Evolutionary conservation across 139 green algal species (phyloP).

Genomic region (Coelastrella sp.): DNA sequence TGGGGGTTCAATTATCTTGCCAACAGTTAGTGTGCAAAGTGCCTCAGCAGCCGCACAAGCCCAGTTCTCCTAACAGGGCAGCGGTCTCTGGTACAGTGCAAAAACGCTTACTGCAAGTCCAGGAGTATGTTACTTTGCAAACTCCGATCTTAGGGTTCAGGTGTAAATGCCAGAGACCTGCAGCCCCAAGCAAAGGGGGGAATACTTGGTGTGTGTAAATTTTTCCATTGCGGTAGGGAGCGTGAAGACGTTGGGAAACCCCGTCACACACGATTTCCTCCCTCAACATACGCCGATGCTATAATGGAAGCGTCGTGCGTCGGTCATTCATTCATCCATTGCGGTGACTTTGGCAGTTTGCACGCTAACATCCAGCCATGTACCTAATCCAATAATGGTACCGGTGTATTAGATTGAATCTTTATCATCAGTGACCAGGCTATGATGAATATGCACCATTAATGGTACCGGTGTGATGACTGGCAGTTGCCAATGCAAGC

Average conservation of each 20-base stretch:
- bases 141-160: not conserved
- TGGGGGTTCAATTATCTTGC: not conserved
- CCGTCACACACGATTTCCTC: too few relatives aligned
- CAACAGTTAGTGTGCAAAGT: not conserved
- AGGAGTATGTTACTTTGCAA: not conserved
- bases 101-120: not conserved
- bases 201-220: not conserved
- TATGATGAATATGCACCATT: too few relatives aligned
- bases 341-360: not conserved
- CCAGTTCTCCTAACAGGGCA: not conserved
- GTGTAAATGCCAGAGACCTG: not conserved
- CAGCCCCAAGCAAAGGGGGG: not conserved
- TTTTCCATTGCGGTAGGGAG: not conserved
- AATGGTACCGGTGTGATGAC: too few relatives aligned
- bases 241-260: too few relatives aligned
- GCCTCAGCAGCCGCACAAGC: slow-evolving; percentile 1
- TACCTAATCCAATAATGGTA: too few relatives aligned
- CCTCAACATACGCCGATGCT: too few relatives aligned
- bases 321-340: too few relatives aligned
- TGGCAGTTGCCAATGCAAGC: too few relatives aligned
- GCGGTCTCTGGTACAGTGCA: not conserved
- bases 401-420: too few relatives aligned
- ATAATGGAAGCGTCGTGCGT: too few relatives aligned
- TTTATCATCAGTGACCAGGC: too few relatives aligned
- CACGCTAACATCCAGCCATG: not conserved